Evolutionary conservation across 1,284 basidiomycete genomes (phyloP), one percentile per base, ranked within the genome.

Genomic region (Hypsizygus ulmarius): DNA sequence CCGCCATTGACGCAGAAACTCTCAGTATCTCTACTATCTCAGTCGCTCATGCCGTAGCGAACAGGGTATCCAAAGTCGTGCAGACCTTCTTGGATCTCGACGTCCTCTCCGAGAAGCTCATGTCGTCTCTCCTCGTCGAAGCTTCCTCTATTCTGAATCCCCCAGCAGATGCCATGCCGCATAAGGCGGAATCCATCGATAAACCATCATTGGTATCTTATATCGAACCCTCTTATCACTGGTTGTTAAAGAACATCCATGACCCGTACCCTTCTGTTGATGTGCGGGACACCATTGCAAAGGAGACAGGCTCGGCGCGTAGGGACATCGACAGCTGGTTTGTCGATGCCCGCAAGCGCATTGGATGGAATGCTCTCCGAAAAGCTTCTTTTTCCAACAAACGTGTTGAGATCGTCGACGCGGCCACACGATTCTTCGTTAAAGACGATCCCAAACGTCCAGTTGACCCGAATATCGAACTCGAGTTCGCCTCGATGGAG

Each of bases 251-350:
- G 0, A 73, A 81, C 46, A 39, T 79, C 0, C 67, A 74, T 38
- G 71, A 79, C 38, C 79, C 80, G 0, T 82, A 80, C 44, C 79
- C 79, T 0, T 55, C 71, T 0, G 56, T 54, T 3, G 41, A 55
- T 0, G 18, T 63, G 0, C 71, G 71, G 28, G 50, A 57, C 7
- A 32, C 39, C 0, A 59, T 79, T 6, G 58, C 69, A 0, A 39
- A 33, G 0, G 44, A 43, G 0, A 55, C 67, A 0, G 53, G 58
- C 1, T 61, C 53, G 1, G 15, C 64, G 0, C 10, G 64, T 0
- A 63, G 65, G n/a, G 61, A 71, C 1, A 57, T 82, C 30, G 70
- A 72, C 27, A 59, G 62, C 0, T 81, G 79, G 80, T 81, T 82
- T 38, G 57, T 67, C 14, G 72, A 74, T 12, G 62, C 61, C 0